Base-by-base conservation (phyloP, 1,284 basidiomycete species). In the Entoloma clypeatum region DNA sequence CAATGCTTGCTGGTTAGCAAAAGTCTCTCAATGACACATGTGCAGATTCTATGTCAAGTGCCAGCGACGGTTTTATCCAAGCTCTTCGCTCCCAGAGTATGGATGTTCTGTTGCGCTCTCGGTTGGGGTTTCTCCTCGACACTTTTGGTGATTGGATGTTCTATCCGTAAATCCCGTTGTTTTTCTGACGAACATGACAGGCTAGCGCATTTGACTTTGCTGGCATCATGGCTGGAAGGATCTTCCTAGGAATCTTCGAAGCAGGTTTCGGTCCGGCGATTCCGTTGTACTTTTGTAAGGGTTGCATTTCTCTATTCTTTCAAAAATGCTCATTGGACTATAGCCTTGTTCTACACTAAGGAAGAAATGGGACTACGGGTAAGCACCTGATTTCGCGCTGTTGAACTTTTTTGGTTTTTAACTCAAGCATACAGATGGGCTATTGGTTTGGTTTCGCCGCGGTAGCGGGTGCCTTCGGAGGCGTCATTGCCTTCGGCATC, bases 371-470 rank as follows among this genome's bases (percentile, higher is more conserved):
- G 85, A 10, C 61, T 81, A 36, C 72, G 85, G 33, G 70, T 72
- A 42, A 44, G 63, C 39, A 11, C 11, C 10, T 24, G 21, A 14
- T 7, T 31, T 21, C 4, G 4, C 5, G 17, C 3, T 13, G n/a
- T 22, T 29, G n/a, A 28, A 18, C 8, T 5, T 23, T 8, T 16
- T 26, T 17, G 26, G n/a, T 10, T 24, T 26, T 17, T 36, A 23
- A 35, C 26, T 30, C 6, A 13, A 2, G 11, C 7, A n/a, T 7
- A 7, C 35, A 72, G 57, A 70, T 88, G 64, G 85, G 82, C 3
- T 76, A 79, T 56, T 88, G 82, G 82, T 86, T 86, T 53, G 83
- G 81, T 7, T 87, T 86, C 53, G 85, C 85, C 13, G 81, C 85
- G 2, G 80, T 86, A 7, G 81, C 86, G 27, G 85, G 85, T 17